Evolutionary conservation across 2,329 filamentous ascomycete species (phyloP), one percentile per base, ranked within the genome.

Genomic region (Fusarium abutilonis): DNA sequence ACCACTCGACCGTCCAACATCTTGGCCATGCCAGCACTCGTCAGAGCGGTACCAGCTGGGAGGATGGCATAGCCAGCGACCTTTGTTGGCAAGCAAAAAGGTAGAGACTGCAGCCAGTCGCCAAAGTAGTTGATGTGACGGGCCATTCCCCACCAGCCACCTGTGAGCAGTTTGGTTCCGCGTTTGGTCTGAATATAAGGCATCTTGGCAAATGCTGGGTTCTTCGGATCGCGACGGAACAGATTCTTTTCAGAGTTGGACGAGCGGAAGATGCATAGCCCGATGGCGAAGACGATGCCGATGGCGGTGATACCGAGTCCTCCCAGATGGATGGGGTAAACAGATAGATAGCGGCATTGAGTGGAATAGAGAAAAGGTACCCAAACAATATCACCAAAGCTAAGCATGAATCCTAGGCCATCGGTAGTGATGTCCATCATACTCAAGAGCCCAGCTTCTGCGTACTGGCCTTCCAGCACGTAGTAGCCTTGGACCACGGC

Each of bases 101-200:
- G 87, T 86, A 91, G 95, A 10, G 89, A 86, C 85, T 96, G 92
- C 63, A 94, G 80, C 93, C 93, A 97, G 77, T 97, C 93, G 35
- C 93, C 93, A 4, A 96, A 80, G 77, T 97, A 97, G 79, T 97
- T 97, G 81, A 97, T 93, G 76, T 97, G 93, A 28, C 93, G 86
- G 0, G 92, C 90, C 21, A 85, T 82, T 31, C 93, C 93, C 93
- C 93, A 97, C 93, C 93, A 97, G 40, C 93, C 93, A 1, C 89
- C 88, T 0, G 88, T 87, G 59, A 97, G 82, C 29, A 97, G 84
- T 56, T 88, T 89, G 19, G 90, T 92, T 48, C 93, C 93, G 3
- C 86, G 82, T 70, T 87, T 87, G 3, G 93, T 97, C 76, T 94
- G 83, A 56, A 97, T 92, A 75, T 89, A 96, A 67, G 89, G 86